Base-by-base conservation (phyloP, 768 basidiomycete species). In the Leccinum ochraceum region DNA sequence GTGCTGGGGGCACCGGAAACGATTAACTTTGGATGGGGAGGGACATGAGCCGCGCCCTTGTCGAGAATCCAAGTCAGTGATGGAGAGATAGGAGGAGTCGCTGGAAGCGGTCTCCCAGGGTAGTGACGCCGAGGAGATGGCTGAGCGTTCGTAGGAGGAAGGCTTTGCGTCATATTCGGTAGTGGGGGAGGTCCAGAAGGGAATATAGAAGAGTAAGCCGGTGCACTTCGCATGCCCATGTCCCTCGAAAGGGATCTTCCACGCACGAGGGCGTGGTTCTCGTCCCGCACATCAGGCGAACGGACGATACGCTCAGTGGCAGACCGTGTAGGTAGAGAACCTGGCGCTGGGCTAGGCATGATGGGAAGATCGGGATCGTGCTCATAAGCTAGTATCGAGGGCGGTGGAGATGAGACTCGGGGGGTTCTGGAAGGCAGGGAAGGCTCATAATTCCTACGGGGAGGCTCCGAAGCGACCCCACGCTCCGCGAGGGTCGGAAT, bases 41-140 rank as follows among this genome's bases (percentile, higher is more conserved):
- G 22, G 9, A 65, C 58, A 0, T 51, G 69, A 5, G 24, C 56
- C 50, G 52, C 26, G 2, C 69, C 68, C 61, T 72, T 72, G 57
- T 75, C 74, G 37, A 74, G 73, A 58, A 75, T 64, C 73, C 73
- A 75, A 6, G 71, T 74, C 60, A 74, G 55, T 10, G 72, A 74
- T 26, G 73, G 73, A 7, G 73, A 74, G 7, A 69, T 50, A 10
- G 72, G 73, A 24, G 73, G 73, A 46, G 73, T 74, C 58, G 69
- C 71, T 10, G 73, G 73, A 39, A 74, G 69, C 22, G 73, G 73
- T 56, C 73, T 71, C 24, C 73, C 73, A 1, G 72, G 69, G 54
- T 75, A 75, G 54, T 74, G 73, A 28, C 60, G 67, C 51, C 73
- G 69, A 55, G 73, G 73, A 22, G 73, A 74, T 37, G 73, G 58